These are phyloP conservation scores for Geotrichum klebahnii DNA, from an alignment of 1,139 yeast genomes.

Conservation along the genomic window DNA sequence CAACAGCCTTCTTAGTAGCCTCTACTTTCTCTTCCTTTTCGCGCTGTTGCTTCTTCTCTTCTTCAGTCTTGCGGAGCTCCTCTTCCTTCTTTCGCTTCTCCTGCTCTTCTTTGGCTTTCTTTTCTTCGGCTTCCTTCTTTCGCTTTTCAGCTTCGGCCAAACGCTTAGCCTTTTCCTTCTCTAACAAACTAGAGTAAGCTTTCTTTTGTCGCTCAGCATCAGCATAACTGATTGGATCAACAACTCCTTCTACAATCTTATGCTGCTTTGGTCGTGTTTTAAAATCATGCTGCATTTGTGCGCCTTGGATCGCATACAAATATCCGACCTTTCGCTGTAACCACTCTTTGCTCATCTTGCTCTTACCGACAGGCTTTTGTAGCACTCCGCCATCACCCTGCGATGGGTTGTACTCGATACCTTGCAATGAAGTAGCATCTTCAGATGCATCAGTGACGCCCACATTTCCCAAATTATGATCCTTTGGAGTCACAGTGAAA, in stretches of 20 bases:
- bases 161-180: slow-evolving; percentile 3
- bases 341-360: slow-evolving; percentile 6
- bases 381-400: neutral
- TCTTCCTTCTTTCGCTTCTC: slow-evolving; percentile 12
- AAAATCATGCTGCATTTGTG: slow-evolving; percentile 12
- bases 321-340: slow-evolving; percentile 12
- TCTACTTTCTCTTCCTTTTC: slow-evolving; percentile 6
- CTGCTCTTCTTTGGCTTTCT: slow-evolving; percentile 5
- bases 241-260: slow-evolving; percentile 16
- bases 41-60: slow-evolving; percentile 13
- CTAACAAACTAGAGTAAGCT: slow-evolving; percentile 5
- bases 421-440: slow-evolving; percentile 3
- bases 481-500: neutral
- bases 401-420: neutral
- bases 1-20: neutral
- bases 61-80: slow-evolving; percentile 11
- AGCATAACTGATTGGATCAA: slow-evolving; percentile 12
- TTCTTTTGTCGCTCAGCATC: slow-evolving; percentile 12
- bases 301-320: slow-evolving; percentile 16
- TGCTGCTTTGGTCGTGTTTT: slow-evolving; percentile 9
- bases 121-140: slow-evolving; percentile 5
- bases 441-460: slow-evolving; percentile 6
- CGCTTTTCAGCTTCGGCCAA: neutral
- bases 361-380: slow-evolving; percentile 1
- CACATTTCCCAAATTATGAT: neutral